phyloP scores from a whole-genome alignment of 108 stramenopile genomes.

The Stephanodiscus triporus region DNA sequence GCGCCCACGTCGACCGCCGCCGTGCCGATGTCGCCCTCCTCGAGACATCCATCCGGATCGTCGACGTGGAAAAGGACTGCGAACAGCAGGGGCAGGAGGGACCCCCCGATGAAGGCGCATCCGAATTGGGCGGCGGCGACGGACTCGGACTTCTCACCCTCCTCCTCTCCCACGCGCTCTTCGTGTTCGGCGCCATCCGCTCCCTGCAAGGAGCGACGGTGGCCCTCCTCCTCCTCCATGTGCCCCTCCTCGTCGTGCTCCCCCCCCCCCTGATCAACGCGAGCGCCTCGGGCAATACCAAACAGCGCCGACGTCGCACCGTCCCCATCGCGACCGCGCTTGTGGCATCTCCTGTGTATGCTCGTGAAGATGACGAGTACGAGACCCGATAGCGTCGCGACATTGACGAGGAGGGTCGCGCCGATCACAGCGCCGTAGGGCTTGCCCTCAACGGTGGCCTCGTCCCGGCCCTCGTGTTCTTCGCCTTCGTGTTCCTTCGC shows the following conservation, averaged over 20 bases:
- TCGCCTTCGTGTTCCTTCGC: too few relatives aligned
- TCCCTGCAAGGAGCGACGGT: slow-evolving; percentile 31
- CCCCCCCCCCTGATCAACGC: slow-evolving; percentile 27
- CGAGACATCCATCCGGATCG: neutral
- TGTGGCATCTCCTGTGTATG: slow-evolving; percentile 15
- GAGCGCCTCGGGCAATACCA: slow-evolving; percentile 42
- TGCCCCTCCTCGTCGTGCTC: slow-evolving; percentile 19
- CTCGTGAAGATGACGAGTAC: slow-evolving; percentile 23
- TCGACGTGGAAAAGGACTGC: slow-evolving; percentile 48
- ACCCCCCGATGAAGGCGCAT: slow-evolving; percentile 65
- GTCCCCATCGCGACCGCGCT: slow-evolving; percentile 14
- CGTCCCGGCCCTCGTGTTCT: too few relatives aligned
- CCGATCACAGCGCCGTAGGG: slow-evolving; percentile 10
- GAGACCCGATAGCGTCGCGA: slow-evolving; percentile 37
- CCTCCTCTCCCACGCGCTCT: slow-evolving; percentile 21
- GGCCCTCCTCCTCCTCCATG: slow-evolving; percentile 16
- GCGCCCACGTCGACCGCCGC: neutral
- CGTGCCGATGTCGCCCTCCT: neutral
- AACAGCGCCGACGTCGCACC: slow-evolving; percentile 33
- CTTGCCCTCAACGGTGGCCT: too few relatives aligned
- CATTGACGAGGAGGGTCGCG: slow-evolving; percentile 44
- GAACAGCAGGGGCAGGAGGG: slow-evolving; percentile 62
- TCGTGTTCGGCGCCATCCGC: slow-evolving; percentile 42
- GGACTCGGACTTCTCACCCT: slow-evolving; percentile 21
- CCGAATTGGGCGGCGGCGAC: slow-evolving; percentile 67